A percentile compares a stretch with the other conserved stretches of the same genome.
Conservation (phyloP, 768 basidiomycete genomes). For the Suillus decipiens region DNA sequence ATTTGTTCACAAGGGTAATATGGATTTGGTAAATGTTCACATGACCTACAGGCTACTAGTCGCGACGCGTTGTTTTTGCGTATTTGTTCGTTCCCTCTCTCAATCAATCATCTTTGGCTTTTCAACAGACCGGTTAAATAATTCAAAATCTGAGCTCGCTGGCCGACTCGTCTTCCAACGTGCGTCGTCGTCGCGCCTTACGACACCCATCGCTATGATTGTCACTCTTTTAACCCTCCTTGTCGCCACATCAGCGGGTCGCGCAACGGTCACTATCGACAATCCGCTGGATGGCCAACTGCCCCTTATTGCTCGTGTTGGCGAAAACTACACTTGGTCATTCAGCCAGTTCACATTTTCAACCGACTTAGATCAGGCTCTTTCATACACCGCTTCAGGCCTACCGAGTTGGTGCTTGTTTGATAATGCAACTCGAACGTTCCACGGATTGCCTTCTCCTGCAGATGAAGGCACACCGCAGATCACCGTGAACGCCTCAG, state of each 20-base stretch:
- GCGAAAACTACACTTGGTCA: constrained; percentile 67
- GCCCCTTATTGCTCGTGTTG: constrained; percentile 74
- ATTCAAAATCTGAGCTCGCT: constrained; percentile 49
- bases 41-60: constrained; percentile 26
- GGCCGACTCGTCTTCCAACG: constrained; percentile 52
- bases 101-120: constrained; percentile 11
- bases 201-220: constrained; percentile 63
- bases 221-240: constrained; percentile 57
- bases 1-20: constrained; percentile 10
- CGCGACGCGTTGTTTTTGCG: constrained; percentile 22
- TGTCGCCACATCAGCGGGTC: constrained; percentile 38
- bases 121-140: not conserved
- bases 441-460: constrained; percentile 67
- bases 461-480: constrained; percentile 62
- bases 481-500: constrained; percentile 66
- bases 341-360: constrained; percentile 67
- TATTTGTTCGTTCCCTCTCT: constrained; percentile 14
- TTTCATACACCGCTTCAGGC: constrained; percentile 53
- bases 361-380: constrained; percentile 42
- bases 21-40: constrained; percentile 22
- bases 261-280: constrained; percentile 51
- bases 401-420: constrained; percentile 83
- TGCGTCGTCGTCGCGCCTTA: constrained; percentile 42
- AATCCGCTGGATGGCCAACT: constrained; percentile 72
- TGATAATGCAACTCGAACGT: constrained; percentile 56